These are phyloP conservation scores for Suillus lakei DNA, from an alignment of 768 basidiomycete species.

Conservation along the genomic window DNA sequence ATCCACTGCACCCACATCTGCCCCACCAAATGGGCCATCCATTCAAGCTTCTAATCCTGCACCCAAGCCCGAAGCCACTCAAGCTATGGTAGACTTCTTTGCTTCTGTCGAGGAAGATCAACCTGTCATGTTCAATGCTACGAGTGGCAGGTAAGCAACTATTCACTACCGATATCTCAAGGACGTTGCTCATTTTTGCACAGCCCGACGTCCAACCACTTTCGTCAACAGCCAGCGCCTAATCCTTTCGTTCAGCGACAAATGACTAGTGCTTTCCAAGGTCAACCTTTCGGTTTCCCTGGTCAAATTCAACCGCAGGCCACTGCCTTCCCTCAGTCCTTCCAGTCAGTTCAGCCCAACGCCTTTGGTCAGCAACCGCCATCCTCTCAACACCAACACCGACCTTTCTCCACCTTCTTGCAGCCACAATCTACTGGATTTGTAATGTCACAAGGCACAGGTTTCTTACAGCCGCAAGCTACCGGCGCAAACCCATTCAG, in stretches of 20 bases:
- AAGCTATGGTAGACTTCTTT: constrained; percentile 84
- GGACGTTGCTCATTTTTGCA: constrained; percentile 16
- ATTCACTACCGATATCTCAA: background rate
- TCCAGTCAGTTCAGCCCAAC: constrained; percentile 36
- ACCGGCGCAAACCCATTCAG: constrained; percentile 85
- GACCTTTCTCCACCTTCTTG: constrained; percentile 59
- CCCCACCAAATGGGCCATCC: constrained; percentile 29
- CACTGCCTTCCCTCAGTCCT: constrained; percentile 56
- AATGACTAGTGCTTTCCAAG: constrained; percentile 49
- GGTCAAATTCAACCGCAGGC: constrained; percentile 55
- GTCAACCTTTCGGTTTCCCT: constrained; percentile 46
- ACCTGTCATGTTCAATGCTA: constrained; percentile 70
- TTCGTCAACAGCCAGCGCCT: constrained; percentile 60
- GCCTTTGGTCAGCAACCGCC: constrained; percentile 40
- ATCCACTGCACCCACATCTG: constrained; percentile 23
- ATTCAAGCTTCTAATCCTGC: constrained; percentile 26
- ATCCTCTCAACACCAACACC: constrained; percentile 45
- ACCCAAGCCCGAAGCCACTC: constrained; percentile 43
- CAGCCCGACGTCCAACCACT: constrained; percentile 55
- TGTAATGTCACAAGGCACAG: constrained; percentile 42
- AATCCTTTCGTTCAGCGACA: constrained; percentile 82
- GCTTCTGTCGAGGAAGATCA: constrained; percentile 83
- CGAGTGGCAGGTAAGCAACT: constrained; percentile 51
- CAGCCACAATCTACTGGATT: constrained; percentile 58
- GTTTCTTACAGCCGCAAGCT: constrained; percentile 55